Base-by-base conservation (phyloP, 2,329 filamentous ascomycete genomes). In the Sphaerulina vaccinii region DNA sequence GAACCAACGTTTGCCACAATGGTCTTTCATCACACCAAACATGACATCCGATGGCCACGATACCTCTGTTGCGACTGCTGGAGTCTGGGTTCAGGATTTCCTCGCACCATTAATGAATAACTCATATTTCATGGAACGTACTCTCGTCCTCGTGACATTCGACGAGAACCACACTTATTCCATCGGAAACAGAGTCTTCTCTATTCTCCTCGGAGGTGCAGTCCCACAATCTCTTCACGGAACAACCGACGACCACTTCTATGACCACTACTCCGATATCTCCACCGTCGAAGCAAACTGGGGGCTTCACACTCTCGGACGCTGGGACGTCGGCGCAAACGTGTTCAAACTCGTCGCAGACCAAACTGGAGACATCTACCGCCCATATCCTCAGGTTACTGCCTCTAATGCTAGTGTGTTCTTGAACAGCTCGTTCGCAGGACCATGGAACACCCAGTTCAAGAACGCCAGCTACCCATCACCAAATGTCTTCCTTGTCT, bases 41-140 rank as follows among this genome's bases (percentile, higher is more conserved):
- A 86, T 88, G 84, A 86, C 85, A 8, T 82, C 80, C 41, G 85
- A 90, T 63, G 88, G 84, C 32, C 88, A 93, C 65, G 88, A 93
- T 70, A 82, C 81, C 16, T 81, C 80, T 41, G 79, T 92, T 47
- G 86, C 81, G 8, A 77, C 81, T 22, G 86, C 87, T 1, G 86
- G 86, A 2, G 63, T 71, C 11, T 93, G 87, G 86, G 80, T 82
- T 11, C 79, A 81, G 32, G 72, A 65, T 41, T 91, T 90, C 72
- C 70, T 93, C 1, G 78, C 81, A 51, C 87, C 87, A 0, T 81
- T 93, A 7, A 76, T 93, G 5, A 68, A 77, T 29, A 79, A 92
- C 72, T 70, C 74, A 42, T 79, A 85, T 60, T 92, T 93, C 70
- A 87, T 85, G 81, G 74, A 87, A 43, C 82, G 87, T 64, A 91